Conservation (phyloP, 768 basidiomycete species). For the Pholiota conissans region DNA sequence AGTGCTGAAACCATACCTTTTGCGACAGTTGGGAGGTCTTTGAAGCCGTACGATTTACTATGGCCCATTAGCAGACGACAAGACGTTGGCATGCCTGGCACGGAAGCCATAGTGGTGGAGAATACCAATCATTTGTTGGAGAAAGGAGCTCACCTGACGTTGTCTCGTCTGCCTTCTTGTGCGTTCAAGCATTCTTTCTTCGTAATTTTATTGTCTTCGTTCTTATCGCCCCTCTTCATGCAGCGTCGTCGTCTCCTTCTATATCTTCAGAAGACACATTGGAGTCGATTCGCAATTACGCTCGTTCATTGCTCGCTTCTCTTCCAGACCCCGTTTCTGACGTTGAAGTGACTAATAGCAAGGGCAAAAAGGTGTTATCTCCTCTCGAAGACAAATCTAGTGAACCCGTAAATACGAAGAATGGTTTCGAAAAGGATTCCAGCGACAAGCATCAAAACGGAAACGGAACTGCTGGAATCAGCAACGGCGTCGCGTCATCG, state of each 20-base stretch:
- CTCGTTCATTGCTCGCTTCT: conserved; percentile 46
- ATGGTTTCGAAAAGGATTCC: background rate
- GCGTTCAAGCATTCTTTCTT: conserved; percentile 7
- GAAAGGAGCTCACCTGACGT: conserved; percentile 14
- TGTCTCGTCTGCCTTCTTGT: conserved; percentile 23
- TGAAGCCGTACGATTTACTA: conserved; percentile 77
- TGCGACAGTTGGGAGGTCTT: conserved; percentile 51
- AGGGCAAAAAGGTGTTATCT: background rate
- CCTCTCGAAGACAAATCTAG: background rate
- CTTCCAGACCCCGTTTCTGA: conserved; percentile 32
- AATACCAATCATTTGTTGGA: conserved; percentile 17
- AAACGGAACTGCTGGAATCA: background rate
- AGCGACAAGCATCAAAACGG: background rate
- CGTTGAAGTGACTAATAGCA: conserved; percentile 1
- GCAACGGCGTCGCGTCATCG: conserved; percentile 1
- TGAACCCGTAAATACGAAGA: background rate
- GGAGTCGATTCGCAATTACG: conserved; percentile 54
- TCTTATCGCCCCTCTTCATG: too few relatives aligned
- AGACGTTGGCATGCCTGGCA: conserved; percentile 29
- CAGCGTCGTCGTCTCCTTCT: conserved; percentile 9
- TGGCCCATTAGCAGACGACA: conserved; percentile 65
- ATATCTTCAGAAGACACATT: conserved; percentile 27
- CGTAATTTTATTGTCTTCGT: background rate
- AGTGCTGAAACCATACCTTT: background rate
- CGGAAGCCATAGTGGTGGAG: conserved; percentile 40